phyloP scores from a whole-genome alignment of 139 green algal species.

The Chlorella sorokiniana region DNA sequence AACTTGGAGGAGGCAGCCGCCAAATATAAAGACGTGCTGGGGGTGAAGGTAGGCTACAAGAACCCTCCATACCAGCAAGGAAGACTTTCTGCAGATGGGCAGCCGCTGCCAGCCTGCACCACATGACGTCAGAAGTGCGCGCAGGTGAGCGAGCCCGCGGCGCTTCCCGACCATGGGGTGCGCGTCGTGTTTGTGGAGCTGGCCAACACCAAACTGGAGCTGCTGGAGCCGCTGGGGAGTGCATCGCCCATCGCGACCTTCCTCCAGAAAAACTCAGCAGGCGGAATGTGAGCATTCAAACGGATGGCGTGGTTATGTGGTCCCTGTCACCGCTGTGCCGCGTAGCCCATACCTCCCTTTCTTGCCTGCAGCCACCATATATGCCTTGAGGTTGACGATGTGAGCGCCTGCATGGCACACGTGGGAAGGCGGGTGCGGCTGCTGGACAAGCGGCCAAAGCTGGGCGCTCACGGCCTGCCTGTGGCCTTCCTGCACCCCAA shows the following conservation, averaged over 20 bases:
- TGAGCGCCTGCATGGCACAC: conserved; percentile 28
- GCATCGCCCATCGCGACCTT: conserved; percentile 62
- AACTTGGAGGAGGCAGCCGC: conserved; percentile 52
- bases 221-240: conserved; percentile 64
- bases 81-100: not conserved
- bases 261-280: conserved; percentile 57
- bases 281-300: conserved; percentile 43
- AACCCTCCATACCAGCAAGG: not conserved
- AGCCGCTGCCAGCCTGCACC: not conserved
- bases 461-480: conserved; percentile 65
- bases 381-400: conserved; percentile 63
- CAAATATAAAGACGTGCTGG: conserved; percentile 56
- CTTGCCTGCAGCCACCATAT: conserved; percentile 57
- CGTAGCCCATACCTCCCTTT: not conserved
- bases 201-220: conserved; percentile 66
- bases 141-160: conserved; percentile 50
- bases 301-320: not conserved
- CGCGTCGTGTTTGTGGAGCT: conserved; percentile 72
- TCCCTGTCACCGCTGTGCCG: not conserved
- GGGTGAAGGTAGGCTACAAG: conserved; percentile 34
- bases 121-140: not conserved
- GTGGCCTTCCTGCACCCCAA: conserved; percentile 72
- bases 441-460: conserved; percentile 53
- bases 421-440: conserved; percentile 34
- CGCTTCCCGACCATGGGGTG: conserved; percentile 68